Percentiles rank a stretch among this genome's conserved stretches.
phyloP scores from a whole-genome alignment of 2,329 filamentous ascomycete species.

The Teratosphaeriaceae sp. region DNA sequence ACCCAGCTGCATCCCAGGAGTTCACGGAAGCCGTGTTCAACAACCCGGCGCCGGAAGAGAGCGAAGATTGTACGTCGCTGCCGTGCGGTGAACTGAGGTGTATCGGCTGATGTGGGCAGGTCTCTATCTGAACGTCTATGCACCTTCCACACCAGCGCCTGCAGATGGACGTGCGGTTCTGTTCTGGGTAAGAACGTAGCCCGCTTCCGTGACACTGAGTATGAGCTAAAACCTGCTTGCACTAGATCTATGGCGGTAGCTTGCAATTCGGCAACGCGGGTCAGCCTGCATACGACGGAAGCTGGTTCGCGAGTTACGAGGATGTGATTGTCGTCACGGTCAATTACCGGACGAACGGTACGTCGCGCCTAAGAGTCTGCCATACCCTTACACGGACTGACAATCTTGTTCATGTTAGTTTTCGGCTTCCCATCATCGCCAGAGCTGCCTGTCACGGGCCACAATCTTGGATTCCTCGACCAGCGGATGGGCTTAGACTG shows the following conservation, averaged over 20 bases:
- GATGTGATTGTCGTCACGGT: slow-evolving; percentile 30
- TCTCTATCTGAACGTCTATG: slow-evolving; percentile 29
- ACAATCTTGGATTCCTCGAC: slow-evolving; percentile 33
- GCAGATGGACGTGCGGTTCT: slow-evolving; percentile 24
- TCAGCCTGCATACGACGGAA: slow-evolving; percentile 26
- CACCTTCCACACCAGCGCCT: slow-evolving; percentile 23
- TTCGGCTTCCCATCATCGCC: slow-evolving; percentile 37
- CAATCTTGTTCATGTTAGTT: slow-evolving; percentile 16
- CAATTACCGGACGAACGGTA: slow-evolving; percentile 31
- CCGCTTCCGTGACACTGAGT: too few relatives aligned
- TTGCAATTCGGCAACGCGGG: slow-evolving; percentile 27
- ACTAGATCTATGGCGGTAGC: slow-evolving; percentile 27
- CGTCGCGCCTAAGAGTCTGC: neutral
- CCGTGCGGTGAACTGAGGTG: neutral
- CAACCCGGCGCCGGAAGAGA: slow-evolving; percentile 25
- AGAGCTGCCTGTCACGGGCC: slow-evolving; percentile 26
- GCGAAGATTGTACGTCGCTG: slow-evolving; percentile 26
- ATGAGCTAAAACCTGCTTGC: too few relatives aligned
- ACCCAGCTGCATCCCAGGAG: slow-evolving; percentile 22
- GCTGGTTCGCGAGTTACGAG: slow-evolving; percentile 27
- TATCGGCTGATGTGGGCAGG: slow-evolving; percentile 1
- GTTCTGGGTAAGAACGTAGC: slow-evolving; percentile 27
- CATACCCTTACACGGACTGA: too few relatives aligned
- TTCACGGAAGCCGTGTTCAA: slow-evolving; percentile 28
- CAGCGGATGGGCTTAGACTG: slow-evolving; percentile 32